Conservation (phyloP, 2,329 filamentous ascomycete genomes). For the Microsporum audouinii region DNA sequence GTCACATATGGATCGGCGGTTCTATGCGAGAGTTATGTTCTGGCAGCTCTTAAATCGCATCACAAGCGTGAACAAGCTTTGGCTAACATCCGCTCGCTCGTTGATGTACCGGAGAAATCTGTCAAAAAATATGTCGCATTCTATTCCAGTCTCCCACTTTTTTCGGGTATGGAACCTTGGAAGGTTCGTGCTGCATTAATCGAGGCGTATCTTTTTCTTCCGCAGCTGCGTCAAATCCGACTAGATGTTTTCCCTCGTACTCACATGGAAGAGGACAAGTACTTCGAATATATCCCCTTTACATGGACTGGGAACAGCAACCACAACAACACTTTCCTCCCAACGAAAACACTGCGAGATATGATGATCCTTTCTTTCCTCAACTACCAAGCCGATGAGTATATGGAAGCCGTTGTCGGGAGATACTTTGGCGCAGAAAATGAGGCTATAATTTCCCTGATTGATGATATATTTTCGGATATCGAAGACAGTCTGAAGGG, state of each 20-base stretch:
- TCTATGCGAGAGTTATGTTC: conserved; percentile 19
- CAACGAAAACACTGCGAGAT: conserved; percentile 14
- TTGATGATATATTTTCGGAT: not conserved
- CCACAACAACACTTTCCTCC: conserved; percentile 5
- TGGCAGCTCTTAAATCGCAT: conserved; percentile 21
- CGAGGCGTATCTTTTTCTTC: conserved; percentile 10
- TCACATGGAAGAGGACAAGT: conserved; percentile 15
- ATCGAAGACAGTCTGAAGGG: not conserved
- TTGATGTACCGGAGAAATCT: not conserved
- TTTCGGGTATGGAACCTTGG: not conserved
- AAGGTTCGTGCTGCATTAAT: conserved; percentile 1
- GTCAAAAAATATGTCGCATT: conserved; percentile 1
- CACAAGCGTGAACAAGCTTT: not conserved
- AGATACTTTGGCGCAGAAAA: not conserved
- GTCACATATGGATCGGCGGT: conserved; percentile 16
- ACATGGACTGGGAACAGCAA: conserved; percentile 19
- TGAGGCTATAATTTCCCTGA: not conserved
- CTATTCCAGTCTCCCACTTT: conserved; percentile 7
- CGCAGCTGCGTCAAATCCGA: not conserved
- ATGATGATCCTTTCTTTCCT: conserved; percentile 22
- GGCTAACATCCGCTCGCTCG: not conserved
- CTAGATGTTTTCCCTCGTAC: conserved; percentile 14
- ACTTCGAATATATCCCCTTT: conserved; percentile 20
- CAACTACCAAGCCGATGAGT: conserved; percentile 21
- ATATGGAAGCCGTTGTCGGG: conserved; percentile 18